Conservation (phyloP, 108 stramenopile species). For the Pseudonitzschia multistriata region DNA sequence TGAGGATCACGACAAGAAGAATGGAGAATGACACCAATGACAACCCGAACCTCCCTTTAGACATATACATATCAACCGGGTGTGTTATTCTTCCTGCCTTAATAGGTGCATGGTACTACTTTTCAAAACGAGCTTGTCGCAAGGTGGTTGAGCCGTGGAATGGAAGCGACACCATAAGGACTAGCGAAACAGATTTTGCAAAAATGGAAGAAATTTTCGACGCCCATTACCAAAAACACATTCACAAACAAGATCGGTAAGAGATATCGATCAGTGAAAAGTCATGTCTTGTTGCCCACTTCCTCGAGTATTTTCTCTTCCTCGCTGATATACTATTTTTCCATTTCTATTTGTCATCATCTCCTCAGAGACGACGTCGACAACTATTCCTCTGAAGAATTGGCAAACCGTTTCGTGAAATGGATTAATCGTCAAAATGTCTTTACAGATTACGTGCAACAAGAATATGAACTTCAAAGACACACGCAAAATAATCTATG, state of each 20-base stretch:
- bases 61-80: slow-evolving; percentile 10
- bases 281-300: too few relatives aligned
- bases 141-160: background rate
- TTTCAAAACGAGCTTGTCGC: slow-evolving; percentile 25
- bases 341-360: background rate
- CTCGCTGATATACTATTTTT: too few relatives aligned
- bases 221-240: background rate
- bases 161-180: background rate
- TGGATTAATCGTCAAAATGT: slow-evolving; percentile 36
- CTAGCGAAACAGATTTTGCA: background rate
- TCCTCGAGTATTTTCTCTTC: too few relatives aligned
- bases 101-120: slow-evolving; percentile 36
- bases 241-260: background rate
- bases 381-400: background rate
- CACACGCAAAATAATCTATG: background rate
- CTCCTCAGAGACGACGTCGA: slow-evolving; percentile 6
- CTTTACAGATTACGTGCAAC: background rate
- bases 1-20: background rate
- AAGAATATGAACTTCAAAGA: background rate
- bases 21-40: background rate
- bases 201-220: slow-evolving; percentile 18
- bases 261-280: too few relatives aligned
- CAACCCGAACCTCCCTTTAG: background rate
- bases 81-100: slow-evolving; percentile 39
- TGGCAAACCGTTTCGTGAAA: slow-evolving; percentile 23